These are phyloP conservation scores for Aureoboletus auriporus DNA, from an alignment of 768 basidiomycete species.

Conservation along the genomic window DNA sequence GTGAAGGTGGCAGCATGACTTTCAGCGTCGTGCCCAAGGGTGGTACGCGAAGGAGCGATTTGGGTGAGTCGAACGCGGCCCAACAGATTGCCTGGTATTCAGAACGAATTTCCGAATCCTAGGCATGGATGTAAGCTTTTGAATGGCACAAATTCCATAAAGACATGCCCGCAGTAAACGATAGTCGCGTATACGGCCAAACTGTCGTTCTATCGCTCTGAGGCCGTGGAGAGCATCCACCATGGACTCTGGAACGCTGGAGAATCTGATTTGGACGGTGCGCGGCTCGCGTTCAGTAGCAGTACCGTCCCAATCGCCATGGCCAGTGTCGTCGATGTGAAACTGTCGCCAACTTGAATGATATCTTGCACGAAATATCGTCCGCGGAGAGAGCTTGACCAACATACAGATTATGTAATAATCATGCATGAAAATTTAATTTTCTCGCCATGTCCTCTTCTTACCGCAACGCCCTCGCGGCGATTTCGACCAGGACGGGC, in stretches of 20 bases:
- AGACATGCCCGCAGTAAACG: slow-evolving; percentile 38
- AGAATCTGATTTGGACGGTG: slow-evolving; percentile 39
- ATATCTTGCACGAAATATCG: background rate
- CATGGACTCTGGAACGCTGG: slow-evolving; percentile 40
- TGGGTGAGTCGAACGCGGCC: slow-evolving; percentile 44
- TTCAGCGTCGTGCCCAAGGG: slow-evolving; percentile 26
- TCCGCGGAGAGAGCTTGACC: slow-evolving; percentile 2
- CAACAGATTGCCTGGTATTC: slow-evolving; percentile 41
- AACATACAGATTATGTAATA: slow-evolving; percentile 18
- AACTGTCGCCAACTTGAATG: slow-evolving; percentile 8
- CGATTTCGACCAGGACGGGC: slow-evolving; percentile 65
- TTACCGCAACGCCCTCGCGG: slow-evolving; percentile 52
- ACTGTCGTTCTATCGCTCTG: slow-evolving; percentile 52
- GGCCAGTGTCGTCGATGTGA: slow-evolving; percentile 21
- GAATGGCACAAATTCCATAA: background rate
- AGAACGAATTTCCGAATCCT: slow-evolving; percentile 47
- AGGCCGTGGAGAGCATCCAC: slow-evolving; percentile 49
- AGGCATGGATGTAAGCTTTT: background rate
- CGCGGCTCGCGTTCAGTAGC: slow-evolving; percentile 10
- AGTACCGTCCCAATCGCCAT: slow-evolving; percentile 14
- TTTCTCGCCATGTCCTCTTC: slow-evolving; percentile 26
- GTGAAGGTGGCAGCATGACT: slow-evolving; percentile 25
- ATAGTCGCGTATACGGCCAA: slow-evolving; percentile 45
- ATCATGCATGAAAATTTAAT: background rate
- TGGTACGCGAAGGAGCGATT: slow-evolving; percentile 36